Evolutionary conservation across 768 basidiomycete genomes (phyloP).

Genomic region (Auricularia sp.): DNA sequence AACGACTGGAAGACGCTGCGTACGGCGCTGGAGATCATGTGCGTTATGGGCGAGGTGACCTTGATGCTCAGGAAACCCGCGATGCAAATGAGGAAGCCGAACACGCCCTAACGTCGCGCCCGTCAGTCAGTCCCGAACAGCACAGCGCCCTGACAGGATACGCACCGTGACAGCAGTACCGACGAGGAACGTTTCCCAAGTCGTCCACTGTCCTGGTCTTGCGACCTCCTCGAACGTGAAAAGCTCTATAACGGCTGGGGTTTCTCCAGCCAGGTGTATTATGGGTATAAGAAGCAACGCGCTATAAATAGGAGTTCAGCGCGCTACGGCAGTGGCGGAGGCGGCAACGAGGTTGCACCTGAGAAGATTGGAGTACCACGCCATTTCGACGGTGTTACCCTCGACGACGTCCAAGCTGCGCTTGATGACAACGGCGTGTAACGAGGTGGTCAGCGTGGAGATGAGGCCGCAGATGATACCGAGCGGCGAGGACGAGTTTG

Average conservation of each 20-base stretch:
- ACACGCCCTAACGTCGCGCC: conserved; percentile 45
- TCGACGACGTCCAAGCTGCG: conserved; percentile 67
- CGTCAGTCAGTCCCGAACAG: background rate
- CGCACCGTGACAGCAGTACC: conserved; percentile 72
- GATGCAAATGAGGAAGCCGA: conserved; percentile 92
- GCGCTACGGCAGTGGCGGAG: background rate
- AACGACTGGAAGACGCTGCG: conserved; percentile 89
- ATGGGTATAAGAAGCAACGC: conserved; percentile 63
- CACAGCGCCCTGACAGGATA: conserved; percentile 4
- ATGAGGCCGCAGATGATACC: conserved; percentile 77
- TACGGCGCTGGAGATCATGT: conserved; percentile 94
- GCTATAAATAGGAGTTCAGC: conserved; percentile 22
- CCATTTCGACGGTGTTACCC: conserved; percentile 74
- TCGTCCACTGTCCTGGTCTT: conserved; percentile 2
- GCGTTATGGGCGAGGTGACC: conserved; percentile 93
- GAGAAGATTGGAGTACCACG: conserved; percentile 86
- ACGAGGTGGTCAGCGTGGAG: conserved; percentile 76
- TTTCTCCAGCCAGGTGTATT: conserved; percentile 67
- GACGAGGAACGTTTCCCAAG: conserved; percentile 49
- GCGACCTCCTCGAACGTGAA: conserved; percentile 32
- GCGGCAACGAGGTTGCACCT: background rate
- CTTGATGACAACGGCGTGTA: conserved; percentile 93
- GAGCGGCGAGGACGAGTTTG: conserved; percentile 18
- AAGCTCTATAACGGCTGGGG: conserved; percentile 48
- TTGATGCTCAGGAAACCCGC: conserved; percentile 92